A percentile compares a stretch with the other conserved stretches of the same genome.
phyloP scores from a whole-genome alignment of 306 rosid species.

The Medicago ruthenica region DNA sequence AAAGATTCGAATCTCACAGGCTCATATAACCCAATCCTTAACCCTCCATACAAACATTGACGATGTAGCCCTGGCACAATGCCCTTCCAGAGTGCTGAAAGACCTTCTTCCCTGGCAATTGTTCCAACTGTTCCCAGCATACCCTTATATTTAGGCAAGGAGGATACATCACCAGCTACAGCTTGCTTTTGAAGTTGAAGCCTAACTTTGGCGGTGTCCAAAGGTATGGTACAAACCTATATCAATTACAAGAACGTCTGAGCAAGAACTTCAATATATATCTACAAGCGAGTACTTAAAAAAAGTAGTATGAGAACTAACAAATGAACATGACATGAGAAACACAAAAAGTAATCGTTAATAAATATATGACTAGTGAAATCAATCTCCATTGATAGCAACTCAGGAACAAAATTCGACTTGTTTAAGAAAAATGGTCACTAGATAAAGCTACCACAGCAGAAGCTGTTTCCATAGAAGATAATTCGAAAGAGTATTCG shows the following conservation, averaged over 20 bases:
- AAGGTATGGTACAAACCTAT: constrained; percentile 87
- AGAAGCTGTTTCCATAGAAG: not conserved
- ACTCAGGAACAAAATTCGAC: constrained; percentile 14
- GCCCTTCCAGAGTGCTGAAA: constrained; percentile 92
- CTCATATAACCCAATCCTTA: constrained; percentile 93
- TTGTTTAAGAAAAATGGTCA: not conserved
- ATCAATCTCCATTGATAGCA: not conserved
- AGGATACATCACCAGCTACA: constrained; percentile 62
- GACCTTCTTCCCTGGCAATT: constrained; percentile 94
- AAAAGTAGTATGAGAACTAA: constrained; percentile 31
- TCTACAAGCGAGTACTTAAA: constrained; percentile 24
- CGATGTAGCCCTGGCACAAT: constrained; percentile 97
- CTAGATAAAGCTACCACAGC: not conserved
- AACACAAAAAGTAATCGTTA: constrained; percentile 11
- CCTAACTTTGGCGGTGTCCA: constrained; percentile 99
- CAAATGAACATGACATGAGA: constrained; percentile 23
- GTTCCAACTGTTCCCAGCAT: constrained; percentile 93
- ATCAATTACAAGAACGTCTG: constrained; percentile 41
- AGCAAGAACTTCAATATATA: constrained; percentile 21
- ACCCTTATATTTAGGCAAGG: constrained; percentile 90
- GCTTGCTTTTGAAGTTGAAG: constrained; percentile 95
- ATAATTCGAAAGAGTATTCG: not conserved
- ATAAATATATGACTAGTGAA: not conserved
- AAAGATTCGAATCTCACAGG: constrained; percentile 66
- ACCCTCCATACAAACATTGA: constrained; percentile 90